Evolutionary conservation across 2,329 filamentous ascomycete species (phyloP).

Genomic region (Fusarium stilboides): DNA sequence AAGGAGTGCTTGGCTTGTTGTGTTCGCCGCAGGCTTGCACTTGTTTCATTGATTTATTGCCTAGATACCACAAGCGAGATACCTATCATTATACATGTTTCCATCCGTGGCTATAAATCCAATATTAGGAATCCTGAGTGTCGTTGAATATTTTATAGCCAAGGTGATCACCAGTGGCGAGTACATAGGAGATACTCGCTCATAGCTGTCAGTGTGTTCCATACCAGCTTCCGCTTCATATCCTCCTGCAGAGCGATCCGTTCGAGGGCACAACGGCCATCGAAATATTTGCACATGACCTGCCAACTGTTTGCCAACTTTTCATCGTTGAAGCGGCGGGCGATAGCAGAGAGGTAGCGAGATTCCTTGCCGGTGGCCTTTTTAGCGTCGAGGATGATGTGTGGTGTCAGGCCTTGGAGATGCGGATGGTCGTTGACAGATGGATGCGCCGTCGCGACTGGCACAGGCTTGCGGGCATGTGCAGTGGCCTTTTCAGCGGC

Average conservation of each 20-base stretch:
- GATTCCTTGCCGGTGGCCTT: constrained; percentile 84
- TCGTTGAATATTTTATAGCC: neutral
- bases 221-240: constrained; percentile 87
- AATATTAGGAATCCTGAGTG: constrained; percentile 4
- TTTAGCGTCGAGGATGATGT: constrained; percentile 83
- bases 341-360: constrained; percentile 76
- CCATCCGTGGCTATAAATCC: constrained; percentile 20
- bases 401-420: constrained; percentile 71
- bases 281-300: constrained; percentile 86
- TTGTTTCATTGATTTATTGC: constrained; percentile 49
- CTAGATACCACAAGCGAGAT: constrained; percentile 50
- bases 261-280: constrained; percentile 88
- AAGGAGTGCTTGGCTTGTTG: constrained; percentile 41
- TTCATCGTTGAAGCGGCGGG: constrained; percentile 66
- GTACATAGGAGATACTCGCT: constrained; percentile 77
- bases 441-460: constrained; percentile 67
- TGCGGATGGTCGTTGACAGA: constrained; percentile 71
- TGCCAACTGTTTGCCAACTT: constrained; percentile 79
- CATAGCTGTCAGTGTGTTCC: constrained; percentile 75
- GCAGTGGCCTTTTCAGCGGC: constrained; percentile 70
- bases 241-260: constrained; percentile 88
- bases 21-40: constrained; percentile 49
- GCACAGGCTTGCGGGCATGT: constrained; percentile 66
- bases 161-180: constrained; percentile 73
- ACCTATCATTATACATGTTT: constrained; percentile 38